phyloP scores from a whole-genome alignment of 768 basidiomycete species.

The Hygrophoropsis aurantiaca region DNA sequence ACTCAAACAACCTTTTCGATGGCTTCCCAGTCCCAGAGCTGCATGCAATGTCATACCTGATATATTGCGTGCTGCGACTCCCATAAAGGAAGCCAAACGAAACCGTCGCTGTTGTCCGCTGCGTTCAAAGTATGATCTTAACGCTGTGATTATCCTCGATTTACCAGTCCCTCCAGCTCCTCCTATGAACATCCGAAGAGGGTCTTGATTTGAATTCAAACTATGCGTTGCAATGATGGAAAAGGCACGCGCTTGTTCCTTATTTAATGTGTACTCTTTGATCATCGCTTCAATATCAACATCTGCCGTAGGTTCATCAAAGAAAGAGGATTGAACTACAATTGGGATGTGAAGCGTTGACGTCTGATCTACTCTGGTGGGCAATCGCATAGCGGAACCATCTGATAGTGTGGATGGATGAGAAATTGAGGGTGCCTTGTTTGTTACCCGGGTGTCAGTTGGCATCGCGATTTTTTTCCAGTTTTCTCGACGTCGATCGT shows the following conservation, averaged over 20 bases:
- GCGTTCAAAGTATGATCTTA: slow-evolving; percentile 30
- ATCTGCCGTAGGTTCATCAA: too few relatives aligned
- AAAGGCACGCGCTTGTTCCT: slow-evolving; percentile 32
- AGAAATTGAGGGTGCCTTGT: background rate
- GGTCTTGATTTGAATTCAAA: background rate
- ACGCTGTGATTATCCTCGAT: slow-evolving; percentile 35
- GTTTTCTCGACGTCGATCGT: slow-evolving; percentile 9
- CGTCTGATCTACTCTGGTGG: background rate
- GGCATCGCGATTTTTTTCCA: slow-evolving; percentile 8
- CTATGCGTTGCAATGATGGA: background rate
- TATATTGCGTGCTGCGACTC: background rate
- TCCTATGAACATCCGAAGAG: slow-evolving; percentile 34
- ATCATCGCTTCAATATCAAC: slow-evolving; percentile 17
- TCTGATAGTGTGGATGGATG: background rate
- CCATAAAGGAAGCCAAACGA: background rate
- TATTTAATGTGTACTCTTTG: slow-evolving; percentile 30
- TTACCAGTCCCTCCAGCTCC: slow-evolving; percentile 47
- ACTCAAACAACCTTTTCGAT: background rate
- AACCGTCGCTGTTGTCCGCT: slow-evolving; percentile 10
- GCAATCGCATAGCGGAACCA: slow-evolving; percentile 3
- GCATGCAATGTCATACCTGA: background rate
- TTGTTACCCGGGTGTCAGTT: too few relatives aligned
- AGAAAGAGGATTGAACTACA: too few relatives aligned
- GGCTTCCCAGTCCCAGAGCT: background rate
- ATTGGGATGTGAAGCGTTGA: too few relatives aligned